Evolutionary conservation across 2,329 filamentous ascomycete genomes (phyloP).

Genomic region (Daldinia sp.): DNA sequence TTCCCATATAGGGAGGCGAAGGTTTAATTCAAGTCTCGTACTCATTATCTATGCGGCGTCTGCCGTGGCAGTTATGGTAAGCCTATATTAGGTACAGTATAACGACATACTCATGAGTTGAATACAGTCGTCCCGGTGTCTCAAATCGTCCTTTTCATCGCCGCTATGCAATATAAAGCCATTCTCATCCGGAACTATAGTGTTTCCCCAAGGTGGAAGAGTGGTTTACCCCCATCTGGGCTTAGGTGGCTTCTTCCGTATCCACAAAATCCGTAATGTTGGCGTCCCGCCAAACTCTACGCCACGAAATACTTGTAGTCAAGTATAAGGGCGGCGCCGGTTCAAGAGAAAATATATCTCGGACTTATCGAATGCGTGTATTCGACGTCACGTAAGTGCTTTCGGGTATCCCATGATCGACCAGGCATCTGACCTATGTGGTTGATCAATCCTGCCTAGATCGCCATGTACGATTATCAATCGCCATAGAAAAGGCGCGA

Average conservation of each 20-base stretch:
- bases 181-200: not conserved
- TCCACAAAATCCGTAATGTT: not conserved
- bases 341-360: not conserved
- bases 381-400: not conserved
- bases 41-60: conserved; percentile 2
- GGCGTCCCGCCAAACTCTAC: not conserved
- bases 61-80: not conserved
- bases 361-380: not conserved
- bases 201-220: conserved; percentile 2
- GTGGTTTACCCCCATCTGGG: not conserved
- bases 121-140: not conserved
- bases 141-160: conserved; percentile 14
- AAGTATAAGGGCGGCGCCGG: not conserved
- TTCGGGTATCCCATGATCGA: not conserved
- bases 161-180: conserved; percentile 20
- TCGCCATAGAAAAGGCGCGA: not conserved
- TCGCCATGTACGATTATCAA: not conserved
- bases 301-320: not conserved
- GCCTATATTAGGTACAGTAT: conserved; percentile 2
- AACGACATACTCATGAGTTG: not conserved
- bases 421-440: too few relatives aligned
- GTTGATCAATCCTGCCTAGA: not conserved
- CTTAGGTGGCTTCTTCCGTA: not conserved
- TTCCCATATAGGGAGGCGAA: not conserved
- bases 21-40: not conserved